These are phyloP conservation scores for Vigna angularis DNA, from an alignment of 306 rosid genomes.

Conservation along the genomic window DNA sequence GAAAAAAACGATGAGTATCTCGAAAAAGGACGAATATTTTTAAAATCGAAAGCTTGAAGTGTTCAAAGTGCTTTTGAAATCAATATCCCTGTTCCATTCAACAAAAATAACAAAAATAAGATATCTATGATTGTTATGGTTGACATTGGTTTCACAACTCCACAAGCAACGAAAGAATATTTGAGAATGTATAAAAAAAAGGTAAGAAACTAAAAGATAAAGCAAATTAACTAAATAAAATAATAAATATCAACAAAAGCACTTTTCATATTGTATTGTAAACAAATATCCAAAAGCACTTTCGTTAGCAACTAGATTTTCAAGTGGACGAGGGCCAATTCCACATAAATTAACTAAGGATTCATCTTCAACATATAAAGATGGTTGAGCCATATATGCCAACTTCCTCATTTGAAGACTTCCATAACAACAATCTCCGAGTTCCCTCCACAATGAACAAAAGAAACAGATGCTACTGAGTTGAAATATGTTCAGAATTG, in stretches of 20 bases:
- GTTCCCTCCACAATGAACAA: background rate
- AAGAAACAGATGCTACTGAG: background rate
- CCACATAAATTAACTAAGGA: background rate
- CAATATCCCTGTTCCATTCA: background rate
- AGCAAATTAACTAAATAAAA: background rate
- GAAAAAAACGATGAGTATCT: too few species aligned
- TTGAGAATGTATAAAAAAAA: background rate
- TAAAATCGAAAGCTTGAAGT: too few species aligned
- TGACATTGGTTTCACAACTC: slow-evolving; percentile 10
- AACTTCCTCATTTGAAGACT: background rate
- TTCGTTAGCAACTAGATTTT: background rate
- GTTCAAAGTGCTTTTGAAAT: too few species aligned
- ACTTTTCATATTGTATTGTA: background rate
- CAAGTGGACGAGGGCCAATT: background rate
- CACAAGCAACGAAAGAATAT: background rate
- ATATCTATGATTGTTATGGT: background rate
- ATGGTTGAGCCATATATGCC: background rate
- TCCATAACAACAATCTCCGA: background rate
- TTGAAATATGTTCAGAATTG: too few species aligned
- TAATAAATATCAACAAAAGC: background rate
- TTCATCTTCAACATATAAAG: background rate
- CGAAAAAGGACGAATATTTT: too few species aligned
- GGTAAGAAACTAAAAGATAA: background rate
- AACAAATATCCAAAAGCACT: slow-evolving; percentile 15
- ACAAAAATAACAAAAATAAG: background rate